Conservation (phyloP, 257 asterid genomes). For the Petrea volubilis region DNA sequence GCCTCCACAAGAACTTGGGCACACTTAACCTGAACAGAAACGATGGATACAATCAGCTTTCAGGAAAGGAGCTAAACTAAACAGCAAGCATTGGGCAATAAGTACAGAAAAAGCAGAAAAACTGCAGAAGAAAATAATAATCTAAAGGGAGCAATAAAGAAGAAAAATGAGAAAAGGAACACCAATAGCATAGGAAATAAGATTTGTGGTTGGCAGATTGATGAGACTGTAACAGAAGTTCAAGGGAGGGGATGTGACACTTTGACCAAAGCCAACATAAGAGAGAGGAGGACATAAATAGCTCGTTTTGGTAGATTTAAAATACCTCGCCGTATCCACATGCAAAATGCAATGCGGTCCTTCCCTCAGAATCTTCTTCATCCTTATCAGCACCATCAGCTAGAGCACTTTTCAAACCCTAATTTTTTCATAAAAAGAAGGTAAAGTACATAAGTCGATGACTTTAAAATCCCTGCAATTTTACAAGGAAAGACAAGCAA, state of each 20-base stretch:
- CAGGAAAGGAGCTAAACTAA: neutral
- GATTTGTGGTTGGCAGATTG: neutral
- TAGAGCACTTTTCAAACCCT: constrained; percentile 86
- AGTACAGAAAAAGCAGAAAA: neutral
- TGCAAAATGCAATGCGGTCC: constrained; percentile 98
- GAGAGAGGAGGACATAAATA: neutral
- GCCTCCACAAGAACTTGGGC: constrained; percentile 93
- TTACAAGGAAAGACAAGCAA: neutral
- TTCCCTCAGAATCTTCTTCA: constrained; percentile 98
- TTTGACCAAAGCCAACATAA: neutral
- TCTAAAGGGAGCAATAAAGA: neutral
- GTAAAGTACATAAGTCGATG: neutral
- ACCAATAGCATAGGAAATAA: neutral
- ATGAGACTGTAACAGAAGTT: neutral
- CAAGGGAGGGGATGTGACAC: neutral
- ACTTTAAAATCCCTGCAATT: neutral
- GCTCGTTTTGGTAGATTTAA: neutral
- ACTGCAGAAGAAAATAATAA: neutral
- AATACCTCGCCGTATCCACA: constrained; percentile 99
- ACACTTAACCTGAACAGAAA: constrained; percentile 67
- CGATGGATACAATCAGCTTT: constrained; percentile 7
- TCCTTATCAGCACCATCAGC: constrained; percentile 92
- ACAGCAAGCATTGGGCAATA: neutral
- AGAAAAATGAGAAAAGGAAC: neutral
- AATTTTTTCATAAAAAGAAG: constrained; percentile 19